A percentile compares a stretch with the other conserved stretches of the same genome.
These are phyloP conservation scores for Simmondsia chinensis DNA, from an alignment of 148 eudicot species.

Conservation along the genomic window DNA sequence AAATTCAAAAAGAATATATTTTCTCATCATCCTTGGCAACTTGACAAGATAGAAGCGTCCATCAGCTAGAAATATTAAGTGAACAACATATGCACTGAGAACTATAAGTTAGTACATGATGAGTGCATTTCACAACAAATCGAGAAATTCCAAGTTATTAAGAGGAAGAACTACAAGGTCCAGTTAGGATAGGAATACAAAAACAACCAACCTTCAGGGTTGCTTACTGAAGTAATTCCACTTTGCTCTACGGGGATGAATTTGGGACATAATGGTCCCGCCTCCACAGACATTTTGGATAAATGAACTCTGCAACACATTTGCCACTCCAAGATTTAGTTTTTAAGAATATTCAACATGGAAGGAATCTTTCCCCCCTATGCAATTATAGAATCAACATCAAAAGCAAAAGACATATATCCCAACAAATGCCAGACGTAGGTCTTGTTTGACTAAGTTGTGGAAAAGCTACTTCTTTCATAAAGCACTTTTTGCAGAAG, in stretches of 20 bases:
- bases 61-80: background rate
- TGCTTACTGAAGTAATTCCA: slow-evolving; percentile 37
- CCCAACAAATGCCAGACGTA: no score
- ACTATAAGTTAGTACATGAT: background rate
- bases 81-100: background rate
- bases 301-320: slow-evolving; percentile 23
- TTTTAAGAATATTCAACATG: background rate
- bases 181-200: background rate
- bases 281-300: slow-evolving; percentile 35
- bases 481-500: no score
- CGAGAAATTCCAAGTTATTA: background rate
- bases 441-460: no score
- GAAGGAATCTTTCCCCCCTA: no score
- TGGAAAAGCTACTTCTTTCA: no score
- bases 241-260: slow-evolving; percentile 69
- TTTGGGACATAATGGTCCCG: slow-evolving; percentile 36
- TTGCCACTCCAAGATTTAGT: background rate
- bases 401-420: no score
- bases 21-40: no score
- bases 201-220: slow-evolving; percentile 45
- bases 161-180: background rate
- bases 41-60: no score
- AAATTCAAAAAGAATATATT: no score
- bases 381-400: no score
- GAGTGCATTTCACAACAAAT: background rate